A percentile compares a stretch with the other conserved stretches of the same genome.
Conservation (phyloP, 768 basidiomycete species). For the Dictyophora rubrovolvata region DNA sequence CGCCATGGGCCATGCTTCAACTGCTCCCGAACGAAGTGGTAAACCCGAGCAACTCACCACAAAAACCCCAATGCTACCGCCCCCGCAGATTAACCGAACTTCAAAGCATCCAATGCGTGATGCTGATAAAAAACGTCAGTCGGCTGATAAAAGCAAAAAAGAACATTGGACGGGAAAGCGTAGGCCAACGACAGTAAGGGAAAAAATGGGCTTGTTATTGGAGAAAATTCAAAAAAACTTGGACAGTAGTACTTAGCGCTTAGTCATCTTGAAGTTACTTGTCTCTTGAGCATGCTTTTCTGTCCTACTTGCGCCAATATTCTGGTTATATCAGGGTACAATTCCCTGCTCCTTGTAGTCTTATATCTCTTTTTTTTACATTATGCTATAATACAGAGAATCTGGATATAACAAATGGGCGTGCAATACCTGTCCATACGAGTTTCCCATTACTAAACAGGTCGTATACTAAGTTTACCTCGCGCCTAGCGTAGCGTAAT, state of each 20-base stretch:
- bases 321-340: constrained; percentile 52
- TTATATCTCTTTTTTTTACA: background rate
- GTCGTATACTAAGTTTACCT: constrained; percentile 28
- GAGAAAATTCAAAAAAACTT: constrained; percentile 4
- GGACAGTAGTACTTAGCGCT: background rate
- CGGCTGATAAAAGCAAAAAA: background rate
- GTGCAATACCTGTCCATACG: constrained; percentile 90
- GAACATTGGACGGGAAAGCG: background rate
- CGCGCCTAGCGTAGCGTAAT: background rate
- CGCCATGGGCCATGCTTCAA: too few species aligned
- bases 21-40: too few species aligned
- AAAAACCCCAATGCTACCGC: too few species aligned
- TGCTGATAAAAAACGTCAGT: background rate
- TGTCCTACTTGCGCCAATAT: constrained; percentile 93
- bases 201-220: constrained; percentile 6
- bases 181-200: background rate
- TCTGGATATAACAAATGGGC: constrained; percentile 86
- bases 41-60: too few species aligned
- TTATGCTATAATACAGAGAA: constrained; percentile 23
- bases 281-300: constrained; percentile 61
- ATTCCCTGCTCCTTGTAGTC: background rate
- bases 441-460: constrained; percentile 85
- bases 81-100: background rate
- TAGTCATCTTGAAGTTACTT: background rate
- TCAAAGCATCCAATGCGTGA: too few species aligned